These are phyloP conservation scores for Cyclotella cryptica DNA, from an alignment of 108 stramenopile species.

Conservation along the genomic window DNA sequence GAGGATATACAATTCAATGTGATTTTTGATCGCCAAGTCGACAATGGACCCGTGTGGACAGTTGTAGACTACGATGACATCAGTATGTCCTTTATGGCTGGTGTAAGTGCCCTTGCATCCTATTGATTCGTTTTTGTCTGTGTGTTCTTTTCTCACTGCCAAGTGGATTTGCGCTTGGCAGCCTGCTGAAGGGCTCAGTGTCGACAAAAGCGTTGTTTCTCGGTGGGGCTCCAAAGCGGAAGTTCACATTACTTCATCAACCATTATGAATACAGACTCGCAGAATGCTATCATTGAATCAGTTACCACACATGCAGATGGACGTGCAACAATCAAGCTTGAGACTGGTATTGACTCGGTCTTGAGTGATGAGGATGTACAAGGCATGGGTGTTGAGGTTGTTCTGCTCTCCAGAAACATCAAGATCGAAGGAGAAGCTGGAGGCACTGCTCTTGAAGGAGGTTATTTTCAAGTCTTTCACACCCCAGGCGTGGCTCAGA, in stretches of 20 bases:
- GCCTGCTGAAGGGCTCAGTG: constrained; percentile 42
- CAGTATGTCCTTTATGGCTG: constrained; percentile 39
- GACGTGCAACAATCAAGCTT: constrained; percentile 46
- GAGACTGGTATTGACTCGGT: constrained; percentile 47
- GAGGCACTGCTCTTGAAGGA: constrained; percentile 44
- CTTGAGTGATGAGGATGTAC: constrained; percentile 44
- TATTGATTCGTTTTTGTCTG: neutral
- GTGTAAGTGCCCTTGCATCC: constrained; percentile 29
- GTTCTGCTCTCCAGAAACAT: constrained; percentile 67
- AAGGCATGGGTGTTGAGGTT: constrained; percentile 64
- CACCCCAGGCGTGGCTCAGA: constrained; percentile 61
- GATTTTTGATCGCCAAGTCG: constrained; percentile 9
- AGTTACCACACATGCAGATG: constrained; percentile 34
- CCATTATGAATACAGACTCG: constrained; percentile 45
- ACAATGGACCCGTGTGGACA: constrained; percentile 13
- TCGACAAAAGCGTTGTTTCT: constrained; percentile 16
- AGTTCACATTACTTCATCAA: constrained; percentile 67
- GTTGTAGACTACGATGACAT: constrained; percentile 54
- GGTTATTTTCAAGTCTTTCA: constrained; percentile 65
- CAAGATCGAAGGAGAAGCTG: constrained; percentile 56
- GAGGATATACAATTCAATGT: constrained; percentile 11
- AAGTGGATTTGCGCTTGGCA: neutral
- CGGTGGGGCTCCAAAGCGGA: constrained; percentile 60
- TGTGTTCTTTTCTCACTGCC: neutral
- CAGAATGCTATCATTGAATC: constrained; percentile 42